Percentiles rank a stretch among this genome's conserved stretches.
These are phyloP conservation scores for Bonia amplexicaulis DNA, from an alignment of 176 grass and related monocot species.

Conservation along the genomic window DNA sequence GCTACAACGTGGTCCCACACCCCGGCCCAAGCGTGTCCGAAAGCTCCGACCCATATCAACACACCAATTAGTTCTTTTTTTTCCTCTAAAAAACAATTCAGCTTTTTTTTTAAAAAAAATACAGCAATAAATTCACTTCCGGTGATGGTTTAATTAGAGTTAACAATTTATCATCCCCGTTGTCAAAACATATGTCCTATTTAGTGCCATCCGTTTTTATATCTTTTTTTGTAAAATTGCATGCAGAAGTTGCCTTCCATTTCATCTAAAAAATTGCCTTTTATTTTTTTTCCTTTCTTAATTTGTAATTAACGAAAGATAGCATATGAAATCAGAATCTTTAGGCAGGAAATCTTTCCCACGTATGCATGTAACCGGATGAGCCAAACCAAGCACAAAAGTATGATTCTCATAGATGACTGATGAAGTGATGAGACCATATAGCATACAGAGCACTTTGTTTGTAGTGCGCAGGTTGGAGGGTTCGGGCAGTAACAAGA, in stretches of 20 bases:
- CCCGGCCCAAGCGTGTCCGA: background rate
- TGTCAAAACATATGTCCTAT: background rate
- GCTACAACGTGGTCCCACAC: constrained; percentile 10
- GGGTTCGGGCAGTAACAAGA: background rate
- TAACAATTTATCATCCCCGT: background rate
- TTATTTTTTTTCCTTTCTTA: background rate
- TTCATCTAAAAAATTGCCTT: background rate
- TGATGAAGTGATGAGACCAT: background rate
- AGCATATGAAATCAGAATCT: background rate
- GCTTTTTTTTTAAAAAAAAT: background rate
- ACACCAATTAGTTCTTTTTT: background rate
- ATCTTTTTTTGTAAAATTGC: background rate
- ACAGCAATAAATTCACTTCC: background rate
- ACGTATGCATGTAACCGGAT: too few species aligned
- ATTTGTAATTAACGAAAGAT: background rate
- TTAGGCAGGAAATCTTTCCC: background rate
- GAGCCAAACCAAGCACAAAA: too few species aligned
- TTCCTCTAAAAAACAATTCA: too few species aligned
- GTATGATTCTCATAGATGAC: too few species aligned
- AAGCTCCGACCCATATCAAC: background rate
- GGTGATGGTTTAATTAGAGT: background rate
- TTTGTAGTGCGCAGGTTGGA: background rate
- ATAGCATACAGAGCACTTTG: background rate
- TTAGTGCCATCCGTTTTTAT: background rate
- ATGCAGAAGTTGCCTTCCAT: background rate